Evolutionary conservation across 2,329 filamentous ascomycete genomes (phyloP), one percentile per base, ranked within the genome.

Genomic region (Microcera coccophila): DNA sequence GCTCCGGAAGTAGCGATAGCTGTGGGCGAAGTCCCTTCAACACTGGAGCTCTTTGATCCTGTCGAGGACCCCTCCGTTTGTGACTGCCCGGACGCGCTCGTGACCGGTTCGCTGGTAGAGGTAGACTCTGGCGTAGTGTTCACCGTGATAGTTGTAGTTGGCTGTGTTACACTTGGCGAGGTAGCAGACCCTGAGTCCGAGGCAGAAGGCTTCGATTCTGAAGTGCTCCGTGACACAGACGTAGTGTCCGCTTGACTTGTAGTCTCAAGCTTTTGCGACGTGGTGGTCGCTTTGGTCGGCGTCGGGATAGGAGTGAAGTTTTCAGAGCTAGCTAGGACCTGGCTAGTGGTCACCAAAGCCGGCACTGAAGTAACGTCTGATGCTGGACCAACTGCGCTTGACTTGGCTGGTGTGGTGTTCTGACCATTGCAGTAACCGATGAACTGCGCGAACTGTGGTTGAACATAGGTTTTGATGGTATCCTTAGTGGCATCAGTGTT

Each of bases 391-490:
- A 50, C 19, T 2, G 38, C 31, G 2, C 45, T 34, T n/a, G 33
- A 19, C 5, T 49, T 48, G 1, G 54, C 46, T 4, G 55, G 48
- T 4, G 46, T 39, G 1, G 60, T 39, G n/a, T 47, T 48, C 4
- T 36, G 47, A 5, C 60, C 59, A 0, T 59, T 18, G 51, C 79
- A 82, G 53, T 61, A 81, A 24, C 59, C 50, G 22, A 75, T 5
- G 42, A 63, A 79, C 50, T 78, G 73, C 0, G 39, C 18, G 29
- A 77, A 76, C 12, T 59, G 43, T 0, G 63, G 57, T 0, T 55
- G 45, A 1, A 74, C 47, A 45, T 73, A 71, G 1, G 58, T 54
- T 22, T 61, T 55, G 7, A 53, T 49, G 0, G 60, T 58, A 2
- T 61, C 31, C 43, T 64, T 65, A 4, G 43, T 40, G 9, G 53